Evolutionary conservation across 2,329 filamentous ascomycete species (phyloP), one percentile per base, ranked within the genome.

Genomic region (Aspergillus sp.): DNA sequence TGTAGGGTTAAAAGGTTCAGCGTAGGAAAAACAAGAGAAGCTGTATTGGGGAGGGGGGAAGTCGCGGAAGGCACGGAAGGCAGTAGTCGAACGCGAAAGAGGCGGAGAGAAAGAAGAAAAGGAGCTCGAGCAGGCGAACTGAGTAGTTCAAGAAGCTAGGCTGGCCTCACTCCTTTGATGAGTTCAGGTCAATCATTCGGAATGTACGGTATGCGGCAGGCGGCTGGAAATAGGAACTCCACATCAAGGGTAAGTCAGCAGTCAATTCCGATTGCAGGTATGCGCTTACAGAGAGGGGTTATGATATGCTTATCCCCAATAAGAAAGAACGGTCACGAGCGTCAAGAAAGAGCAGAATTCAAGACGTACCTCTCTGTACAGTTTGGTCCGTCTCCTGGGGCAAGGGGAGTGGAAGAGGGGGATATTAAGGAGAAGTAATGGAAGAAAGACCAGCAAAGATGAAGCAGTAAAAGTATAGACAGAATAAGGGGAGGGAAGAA

Each of bases 21-120:
- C n/a, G 19, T 19, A 39, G 12, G 36, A 45, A 28, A 36, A 42
- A 43, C 12, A 29, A 41, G 40, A 42, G 32, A 55, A 57, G 54
- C 51, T 45, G 48, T 44, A 50, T 42, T 48, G 44, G 42, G 44
- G 49, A 44, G 40, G 43, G 26, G 6, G 27, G 43, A 44, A 9
- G 6, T 32, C 30, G 30, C 50, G 43, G 48, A 44, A 49, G 47
- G 36, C 36, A 47, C 35, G 26, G 7, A 27, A 19, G 5, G 19
- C 27, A 19, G 29, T 43, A 43, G 9, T 34, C 29, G 26, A 27
- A 19, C 8, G 36, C 36, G 12, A 19, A 39, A 36, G 5, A 7
- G 8, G 36, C 5, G 36, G 26, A 28, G 27, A 27, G 35, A 28
- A 28, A 39, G 19, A 19, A 3, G 36, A 26, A 19, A 9, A 27